Conservation (phyloP, 1,139 yeast species). For the Geotrichum histeridarum region DNA sequence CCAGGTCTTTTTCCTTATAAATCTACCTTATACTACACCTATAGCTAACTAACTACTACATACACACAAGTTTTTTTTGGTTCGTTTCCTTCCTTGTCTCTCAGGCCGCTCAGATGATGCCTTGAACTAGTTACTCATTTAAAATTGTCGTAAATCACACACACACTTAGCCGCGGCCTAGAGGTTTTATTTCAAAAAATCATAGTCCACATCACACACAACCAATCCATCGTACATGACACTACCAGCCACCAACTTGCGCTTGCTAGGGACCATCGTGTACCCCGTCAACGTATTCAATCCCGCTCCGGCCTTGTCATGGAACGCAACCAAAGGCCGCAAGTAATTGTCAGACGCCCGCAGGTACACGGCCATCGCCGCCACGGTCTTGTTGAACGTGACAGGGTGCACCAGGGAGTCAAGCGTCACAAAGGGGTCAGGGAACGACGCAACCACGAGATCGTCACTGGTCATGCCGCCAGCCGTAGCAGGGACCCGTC, state of each 20-base stretch:
- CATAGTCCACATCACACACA: conserved; percentile 14
- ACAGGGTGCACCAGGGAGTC: background rate
- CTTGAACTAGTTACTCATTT: too few relatives aligned
- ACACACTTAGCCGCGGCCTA: too few relatives aligned
- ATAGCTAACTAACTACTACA: too few relatives aligned
- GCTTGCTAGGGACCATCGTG: background rate
- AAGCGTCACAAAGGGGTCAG: conserved; percentile 5
- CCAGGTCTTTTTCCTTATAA: too few relatives aligned
- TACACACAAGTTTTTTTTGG: too few relatives aligned
- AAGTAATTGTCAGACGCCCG: conserved; percentile 8
- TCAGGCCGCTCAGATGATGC: too few relatives aligned
- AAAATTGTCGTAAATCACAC: too few relatives aligned
- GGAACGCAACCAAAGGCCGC: conserved; percentile 6
- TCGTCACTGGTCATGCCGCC: conserved; percentile 14
- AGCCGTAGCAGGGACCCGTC: conserved; percentile 18
- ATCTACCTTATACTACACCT: too few relatives aligned
- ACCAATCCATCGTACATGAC: conserved; percentile 17
- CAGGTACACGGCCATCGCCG: conserved; percentile 9
- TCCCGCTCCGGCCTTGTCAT: conserved; percentile 1
- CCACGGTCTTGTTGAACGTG: background rate
- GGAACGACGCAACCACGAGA: conserved; percentile 22
- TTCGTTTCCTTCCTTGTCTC: too few relatives aligned
- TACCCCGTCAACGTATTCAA: conserved; percentile 10
- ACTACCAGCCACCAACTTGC: conserved; percentile 18
- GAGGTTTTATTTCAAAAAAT: too few relatives aligned